Evolutionary conservation across 2,329 filamentous ascomycete genomes (phyloP), one percentile per base, ranked within the genome.

Genomic region (Paramyrothecium roridum): DNA sequence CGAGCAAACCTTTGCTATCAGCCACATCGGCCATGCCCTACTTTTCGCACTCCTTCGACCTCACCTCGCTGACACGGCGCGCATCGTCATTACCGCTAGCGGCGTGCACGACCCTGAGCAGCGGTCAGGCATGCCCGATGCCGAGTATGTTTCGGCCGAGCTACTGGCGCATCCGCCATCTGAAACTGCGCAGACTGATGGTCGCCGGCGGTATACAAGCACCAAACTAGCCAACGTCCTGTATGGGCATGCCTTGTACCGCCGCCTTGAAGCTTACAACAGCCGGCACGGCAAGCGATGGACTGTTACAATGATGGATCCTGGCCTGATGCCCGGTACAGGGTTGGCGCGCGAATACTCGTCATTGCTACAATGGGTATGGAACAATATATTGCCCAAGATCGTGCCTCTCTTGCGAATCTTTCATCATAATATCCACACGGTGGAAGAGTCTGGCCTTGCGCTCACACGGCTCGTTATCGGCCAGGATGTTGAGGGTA

Each of bases 21-120:
- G 73, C 54, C 77, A 82, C 57, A 69, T 81, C 47, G 79, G 79
- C 6, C 77, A 83, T 59, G 74, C 78, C 16, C 64, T 81, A 2
- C 71, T 83, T 0, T 78, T 79, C 61, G 74, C 76, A 53, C 71
- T 81, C 3, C 69, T 83, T 3, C 65, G 65, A 3, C 72, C 76
- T 0, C 50, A 68, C 47, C 64, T 79, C 8, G 72, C 72, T 3
- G 51, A 61, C 0, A 63, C 72, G 4, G 74, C 74, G 2, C 71
- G 78, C 1, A 70, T 83, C 48, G 66, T 81, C 20, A 55, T 81
- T 43, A 75, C 73, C 1, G 63, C 75, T 2, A 77, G 73, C 59
- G 74, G 74, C 19, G 75, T 73, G 0, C 80, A 83, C 59, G 77
- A 82, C 55, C 78, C 77, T 2, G 71, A 3, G 13, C 50, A 46